Conservation (phyloP, 1,284 basidiomycete species). For the Kwoniella shivajii region DNA sequence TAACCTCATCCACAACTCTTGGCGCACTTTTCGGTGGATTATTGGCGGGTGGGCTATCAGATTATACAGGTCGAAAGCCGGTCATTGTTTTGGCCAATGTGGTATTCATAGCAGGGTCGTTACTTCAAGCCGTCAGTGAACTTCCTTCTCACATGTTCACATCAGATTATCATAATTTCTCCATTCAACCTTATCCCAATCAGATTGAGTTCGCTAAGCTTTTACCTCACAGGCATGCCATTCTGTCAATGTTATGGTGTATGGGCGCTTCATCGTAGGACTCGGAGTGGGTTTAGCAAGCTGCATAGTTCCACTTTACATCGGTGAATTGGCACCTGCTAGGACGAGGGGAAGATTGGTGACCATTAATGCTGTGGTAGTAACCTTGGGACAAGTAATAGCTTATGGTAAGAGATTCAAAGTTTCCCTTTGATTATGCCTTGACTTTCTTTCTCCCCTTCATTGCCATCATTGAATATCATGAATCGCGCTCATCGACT, state of each 20-base stretch:
- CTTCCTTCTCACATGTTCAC: not conserved
- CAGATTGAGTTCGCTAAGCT: not conserved
- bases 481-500: not conserved
- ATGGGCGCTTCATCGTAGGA: constrained; percentile 69
- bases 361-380: constrained; percentile 55
- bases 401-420: constrained; percentile 72
- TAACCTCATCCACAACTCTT: constrained; percentile 77
- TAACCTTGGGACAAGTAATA: constrained; percentile 67
- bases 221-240: constrained; percentile 63
- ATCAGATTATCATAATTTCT: not conserved
- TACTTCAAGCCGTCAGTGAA: constrained; percentile 54
- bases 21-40: constrained; percentile 75
- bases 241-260: constrained; percentile 72
- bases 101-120: constrained; percentile 74
- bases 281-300: constrained; percentile 64
- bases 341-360: constrained; percentile 75
- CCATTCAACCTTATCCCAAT: not conserved
- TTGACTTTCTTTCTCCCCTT: not conserved
- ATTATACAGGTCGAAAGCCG: constrained; percentile 68
- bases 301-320: constrained; percentile 78
- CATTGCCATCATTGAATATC: not conserved
- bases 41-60: constrained; percentile 68
- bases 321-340: constrained; percentile 79
- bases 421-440: constrained; percentile 3
- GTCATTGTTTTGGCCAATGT: constrained; percentile 72